phyloP scores from a whole-genome alignment of 805 yeast genomes.

The Zygoascus bituminiphila region DNA sequence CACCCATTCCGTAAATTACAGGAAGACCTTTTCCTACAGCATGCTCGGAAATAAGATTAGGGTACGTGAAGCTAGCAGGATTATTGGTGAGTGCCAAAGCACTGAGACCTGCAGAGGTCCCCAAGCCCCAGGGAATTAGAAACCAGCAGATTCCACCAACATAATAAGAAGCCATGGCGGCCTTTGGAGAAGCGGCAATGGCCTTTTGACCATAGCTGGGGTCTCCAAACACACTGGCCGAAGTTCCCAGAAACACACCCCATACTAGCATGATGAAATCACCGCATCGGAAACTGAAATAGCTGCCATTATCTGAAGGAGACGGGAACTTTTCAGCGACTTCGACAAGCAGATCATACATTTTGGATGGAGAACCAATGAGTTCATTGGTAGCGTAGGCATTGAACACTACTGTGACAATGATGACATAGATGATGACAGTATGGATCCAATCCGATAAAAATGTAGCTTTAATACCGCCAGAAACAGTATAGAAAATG shows the following conservation, averaged over 20 bases:
- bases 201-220: conserved; percentile 86
- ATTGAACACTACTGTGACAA: conserved; percentile 68
- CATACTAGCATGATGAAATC: conserved; percentile 37
- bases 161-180: conserved; percentile 80
- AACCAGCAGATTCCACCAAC: conserved; percentile 87
- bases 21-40: conserved; percentile 68
- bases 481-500: conserved; percentile 61
- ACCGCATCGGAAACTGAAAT: conserved; percentile 42
- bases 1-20: conserved; percentile 65
- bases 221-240: conserved; percentile 83
- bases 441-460: conserved; percentile 76
- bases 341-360: conserved; percentile 22
- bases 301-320: conserved; percentile 67
- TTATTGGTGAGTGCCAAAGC: conserved; percentile 62
- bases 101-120: conserved; percentile 79
- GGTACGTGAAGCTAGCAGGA: conserved; percentile 74
- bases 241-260: conserved; percentile 75
- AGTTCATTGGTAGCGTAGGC: conserved; percentile 60
- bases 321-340: conserved; percentile 39
- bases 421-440: conserved; percentile 65
- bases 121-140: conserved; percentile 73
- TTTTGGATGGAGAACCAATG: conserved; percentile 77
- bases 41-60: conserved; percentile 50
- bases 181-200: conserved; percentile 72
- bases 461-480: conserved; percentile 77